Evolutionary conservation across 23 red algal species (phyloP), one percentile per base, ranked within the genome.

Genomic region (Chondrus crispus): DNA sequence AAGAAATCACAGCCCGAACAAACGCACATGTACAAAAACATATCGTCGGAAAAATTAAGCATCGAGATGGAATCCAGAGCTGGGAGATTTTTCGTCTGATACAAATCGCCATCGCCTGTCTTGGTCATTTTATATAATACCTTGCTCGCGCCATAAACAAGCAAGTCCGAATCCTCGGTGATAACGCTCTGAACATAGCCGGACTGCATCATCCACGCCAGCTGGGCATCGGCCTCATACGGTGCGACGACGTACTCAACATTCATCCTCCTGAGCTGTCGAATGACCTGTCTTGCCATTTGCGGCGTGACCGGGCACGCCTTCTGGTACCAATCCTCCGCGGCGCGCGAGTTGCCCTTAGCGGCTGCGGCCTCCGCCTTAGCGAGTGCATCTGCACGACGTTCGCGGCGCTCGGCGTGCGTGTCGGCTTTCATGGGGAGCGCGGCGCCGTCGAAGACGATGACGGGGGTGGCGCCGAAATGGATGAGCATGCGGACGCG

Each of bases 1-100:
- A 99, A 99, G 75, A 99, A 96, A 57, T 99, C 97, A 81, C 97
- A 99, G n/a, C 97, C 97, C 8, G 97, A 69, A 18, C 95, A 84
- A 5, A 99, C 93, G 46, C 94, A 95, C 80, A 96, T 96, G 46
- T 54, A 93, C 64, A 95, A 70, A 42, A 99, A 87, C 94, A 96
- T 96, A 30, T 96, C 97, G 5, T 88, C 86, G 9, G 90, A 96
- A 26, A 96, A 95, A 33, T 82, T 69, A 47, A 45, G 41, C 92
- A 99, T 58, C 20, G 51, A 52, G 48, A 92, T 46, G 29, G 82
- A 51, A 12, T 86, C 84, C 3, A 96, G 32, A 24, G 94, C 87
- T 13, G 80, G 69, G 22, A 99, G 89, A 51, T 96, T 95, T 14
- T 85, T 80, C 22, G 62, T 84, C 40, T 92, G 81, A 76, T 93